phyloP scores from a whole-genome alignment of 1,139 yeast species.

The Saccharomyces hybrid region DNA sequence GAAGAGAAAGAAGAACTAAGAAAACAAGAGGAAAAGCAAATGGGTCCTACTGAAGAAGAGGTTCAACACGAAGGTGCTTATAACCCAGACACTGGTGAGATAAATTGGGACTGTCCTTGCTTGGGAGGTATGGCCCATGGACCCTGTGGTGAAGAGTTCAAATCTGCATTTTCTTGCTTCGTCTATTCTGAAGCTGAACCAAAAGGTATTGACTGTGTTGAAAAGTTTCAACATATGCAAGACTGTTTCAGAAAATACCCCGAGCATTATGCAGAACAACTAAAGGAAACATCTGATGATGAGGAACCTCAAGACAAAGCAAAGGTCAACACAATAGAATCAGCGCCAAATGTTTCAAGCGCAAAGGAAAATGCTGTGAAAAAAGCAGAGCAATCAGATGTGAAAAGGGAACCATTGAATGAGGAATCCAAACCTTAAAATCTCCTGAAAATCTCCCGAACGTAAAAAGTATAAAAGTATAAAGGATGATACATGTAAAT shows the following conservation, averaged over 20 bases:
- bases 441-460: no score
- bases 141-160: conserved; percentile 97
- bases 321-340: neutral
- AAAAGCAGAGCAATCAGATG: neutral
- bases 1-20: neutral
- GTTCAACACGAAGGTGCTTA: conserved; percentile 57
- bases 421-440: neutral
- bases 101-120: conserved; percentile 99
- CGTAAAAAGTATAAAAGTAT: neutral
- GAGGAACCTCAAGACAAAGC: conserved; percentile 1
- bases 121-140: conserved; percentile 99
- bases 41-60: conserved; percentile 19
- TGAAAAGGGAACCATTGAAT: neutral
- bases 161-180: conserved; percentile 92
- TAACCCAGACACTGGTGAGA: conserved; percentile 96
- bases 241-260: conserved; percentile 90
- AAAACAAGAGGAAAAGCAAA: conserved; percentile 1
- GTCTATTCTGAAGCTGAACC: conserved; percentile 94
- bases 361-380: neutral
- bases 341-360: neutral
- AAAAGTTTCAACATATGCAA: conserved; percentile 89
- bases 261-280: conserved; percentile 87
- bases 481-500: conserved; percentile 4
- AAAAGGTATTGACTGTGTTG: conserved; percentile 94
- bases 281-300: conserved; percentile 57